These are phyloP conservation scores for Telopea speciosissima DNA, from an alignment of 177 flowering plant species.

Conservation along the genomic window DNA sequence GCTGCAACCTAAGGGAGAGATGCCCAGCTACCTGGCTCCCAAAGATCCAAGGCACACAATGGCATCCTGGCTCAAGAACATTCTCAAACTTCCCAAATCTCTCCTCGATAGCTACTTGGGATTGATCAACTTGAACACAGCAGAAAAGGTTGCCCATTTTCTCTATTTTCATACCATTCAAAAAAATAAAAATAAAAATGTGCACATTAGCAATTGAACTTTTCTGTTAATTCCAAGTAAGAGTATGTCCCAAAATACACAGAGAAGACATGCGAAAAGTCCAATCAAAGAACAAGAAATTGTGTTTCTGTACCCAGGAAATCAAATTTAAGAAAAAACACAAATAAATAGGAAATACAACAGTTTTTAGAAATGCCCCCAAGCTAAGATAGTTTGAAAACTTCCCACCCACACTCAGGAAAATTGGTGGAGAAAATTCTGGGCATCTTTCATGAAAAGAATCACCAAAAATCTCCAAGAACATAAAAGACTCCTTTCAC, in stretches of 20 bases:
- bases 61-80: constrained; percentile 72
- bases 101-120: constrained; percentile 63
- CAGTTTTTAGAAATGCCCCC: background rate
- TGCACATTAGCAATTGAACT: background rate
- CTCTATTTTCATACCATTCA: background rate
- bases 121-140: constrained; percentile 61
- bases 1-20: constrained; percentile 57
- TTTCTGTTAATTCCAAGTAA: no score
- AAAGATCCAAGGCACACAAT: constrained; percentile 64
- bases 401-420: no score
- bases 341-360: no score
- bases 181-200: background rate
- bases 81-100: constrained; percentile 54
- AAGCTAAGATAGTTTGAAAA: no score
- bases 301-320: no score
- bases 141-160: constrained; percentile 55
- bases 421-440: no score
- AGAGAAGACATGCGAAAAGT: no score
- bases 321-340: background rate
- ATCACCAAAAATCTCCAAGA: no score
- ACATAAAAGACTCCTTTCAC: no score
- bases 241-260: no score
- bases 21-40: constrained; percentile 58
- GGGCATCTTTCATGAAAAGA: no score
- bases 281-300: no score